Percentiles rank a stretch among this genome's conserved stretches.
Conservation (phyloP, 306 rosid species). For the Arachis hypogaea region DNA sequence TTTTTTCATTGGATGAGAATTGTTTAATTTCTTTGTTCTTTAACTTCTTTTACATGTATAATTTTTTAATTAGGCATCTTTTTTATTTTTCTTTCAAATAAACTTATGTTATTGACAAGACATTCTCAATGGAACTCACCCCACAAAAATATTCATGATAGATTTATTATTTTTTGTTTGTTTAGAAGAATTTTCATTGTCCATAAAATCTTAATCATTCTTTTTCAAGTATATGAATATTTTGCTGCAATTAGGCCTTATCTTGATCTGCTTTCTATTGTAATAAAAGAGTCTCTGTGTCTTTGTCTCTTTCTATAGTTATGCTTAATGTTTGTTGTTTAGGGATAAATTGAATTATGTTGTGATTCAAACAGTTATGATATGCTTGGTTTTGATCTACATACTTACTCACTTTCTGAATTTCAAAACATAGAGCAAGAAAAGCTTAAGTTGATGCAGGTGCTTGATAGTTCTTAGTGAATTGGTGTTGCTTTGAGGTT, state of each 20-base stretch:
- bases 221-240: neutral
- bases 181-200: neutral
- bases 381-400: conserved; percentile 1
- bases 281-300: neutral
- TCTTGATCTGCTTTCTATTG: conserved; percentile 1
- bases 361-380: neutral
- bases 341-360: neutral
- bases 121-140: neutral
- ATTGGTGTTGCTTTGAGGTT: neutral
- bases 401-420: neutral
- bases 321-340: neutral
- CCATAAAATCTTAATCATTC: neutral
- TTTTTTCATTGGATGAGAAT: neutral
- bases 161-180: no score
- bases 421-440: neutral
- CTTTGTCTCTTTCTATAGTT: neutral
- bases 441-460: neutral
- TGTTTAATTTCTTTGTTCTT: neutral
- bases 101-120: neutral
- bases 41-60: neutral
- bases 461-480: conserved; percentile 14
- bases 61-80: neutral
- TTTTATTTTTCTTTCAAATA: no score
- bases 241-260: neutral
- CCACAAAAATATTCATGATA: no score